Percentiles rank a stretch among this genome's conserved stretches.
Conservation (phyloP, 2,329 filamentous ascomycete genomes). For the Penicillium freii region DNA sequence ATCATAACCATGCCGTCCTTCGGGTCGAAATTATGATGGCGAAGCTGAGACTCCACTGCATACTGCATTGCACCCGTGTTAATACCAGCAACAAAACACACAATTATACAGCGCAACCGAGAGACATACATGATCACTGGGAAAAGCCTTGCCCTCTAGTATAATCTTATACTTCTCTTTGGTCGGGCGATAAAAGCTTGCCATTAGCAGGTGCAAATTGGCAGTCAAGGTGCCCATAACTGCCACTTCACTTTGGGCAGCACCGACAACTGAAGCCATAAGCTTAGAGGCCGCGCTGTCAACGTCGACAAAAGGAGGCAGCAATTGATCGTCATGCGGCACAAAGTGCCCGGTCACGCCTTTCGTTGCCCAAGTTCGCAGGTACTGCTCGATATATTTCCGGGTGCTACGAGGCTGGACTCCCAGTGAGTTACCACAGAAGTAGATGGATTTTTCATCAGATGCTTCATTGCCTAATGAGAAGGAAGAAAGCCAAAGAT, state of each 20-base stretch:
- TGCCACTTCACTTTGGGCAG: constrained; percentile 69
- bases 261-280: constrained; percentile 73
- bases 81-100: not conserved
- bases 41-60: constrained; percentile 77
- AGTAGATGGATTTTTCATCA: constrained; percentile 64
- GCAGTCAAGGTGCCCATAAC: constrained; percentile 84
- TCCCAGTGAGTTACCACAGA: constrained; percentile 87
- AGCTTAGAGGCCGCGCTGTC: constrained; percentile 70
- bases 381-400: constrained; percentile 66
- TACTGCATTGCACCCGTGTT: constrained; percentile 54
- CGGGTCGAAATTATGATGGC: constrained; percentile 66
- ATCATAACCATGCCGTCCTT: constrained; percentile 71
- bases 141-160: constrained; percentile 86
- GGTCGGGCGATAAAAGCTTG: constrained; percentile 75
- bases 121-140: constrained; percentile 69
- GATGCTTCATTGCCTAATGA: constrained; percentile 29
- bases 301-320: constrained; percentile 73
- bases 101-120: not conserved
- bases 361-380: constrained; percentile 80
- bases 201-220: constrained; percentile 79
- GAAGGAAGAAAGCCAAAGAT: not conserved
- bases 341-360: constrained; percentile 83
- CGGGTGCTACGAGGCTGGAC: constrained; percentile 71
- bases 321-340: constrained; percentile 63
- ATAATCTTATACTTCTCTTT: constrained; percentile 71